phyloP scores from a whole-genome alignment of 1,139 yeast genomes.

The Kodamaea arcana region DNA sequence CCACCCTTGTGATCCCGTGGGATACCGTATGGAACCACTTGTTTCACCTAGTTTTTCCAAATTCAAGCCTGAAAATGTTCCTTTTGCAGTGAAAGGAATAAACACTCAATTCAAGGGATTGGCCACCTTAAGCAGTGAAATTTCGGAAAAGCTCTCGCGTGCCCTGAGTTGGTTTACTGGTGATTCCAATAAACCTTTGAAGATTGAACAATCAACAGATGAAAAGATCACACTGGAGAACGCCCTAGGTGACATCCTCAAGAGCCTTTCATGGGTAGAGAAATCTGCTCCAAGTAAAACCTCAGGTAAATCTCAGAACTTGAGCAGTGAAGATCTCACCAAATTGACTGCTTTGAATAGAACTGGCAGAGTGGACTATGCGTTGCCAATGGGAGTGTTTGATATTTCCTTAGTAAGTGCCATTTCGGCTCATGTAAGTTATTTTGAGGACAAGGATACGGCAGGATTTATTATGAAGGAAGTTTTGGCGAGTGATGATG shows the following conservation, averaged over 20 bases:
- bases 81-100: conserved; percentile 48
- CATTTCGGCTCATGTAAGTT: conserved; percentile 80
- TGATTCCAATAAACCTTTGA: conserved; percentile 9
- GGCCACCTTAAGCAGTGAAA: conserved; percentile 39
- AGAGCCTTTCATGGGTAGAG: conserved; percentile 25
- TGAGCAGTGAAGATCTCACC: conserved; percentile 26
- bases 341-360: conserved; percentile 49
- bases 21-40: conserved; percentile 82
- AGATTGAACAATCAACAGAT: conserved; percentile 13
- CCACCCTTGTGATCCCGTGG: conserved; percentile 88
- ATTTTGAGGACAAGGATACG: conserved; percentile 82
- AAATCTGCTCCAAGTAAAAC: conserved; percentile 8
- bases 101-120: conserved; percentile 41
- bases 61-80: conserved; percentile 57
- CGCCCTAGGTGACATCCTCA: conserved; percentile 44
- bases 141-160: conserved; percentile 41
- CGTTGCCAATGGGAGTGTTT: conserved; percentile 72
- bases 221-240: conserved; percentile 30
- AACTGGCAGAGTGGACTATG: conserved; percentile 77
- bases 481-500: conserved; percentile 23
- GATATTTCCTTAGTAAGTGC: conserved; percentile 79
- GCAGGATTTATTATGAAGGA: conserved; percentile 73
- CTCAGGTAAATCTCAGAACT: conserved; percentile 17
- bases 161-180: conserved; percentile 45
- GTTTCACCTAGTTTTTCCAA: conserved; percentile 52